Evolutionary conservation across 2,329 filamentous ascomycete genomes (phyloP), one percentile per base, ranked within the genome.

Genomic region (Colletotrichum simmondsii): DNA sequence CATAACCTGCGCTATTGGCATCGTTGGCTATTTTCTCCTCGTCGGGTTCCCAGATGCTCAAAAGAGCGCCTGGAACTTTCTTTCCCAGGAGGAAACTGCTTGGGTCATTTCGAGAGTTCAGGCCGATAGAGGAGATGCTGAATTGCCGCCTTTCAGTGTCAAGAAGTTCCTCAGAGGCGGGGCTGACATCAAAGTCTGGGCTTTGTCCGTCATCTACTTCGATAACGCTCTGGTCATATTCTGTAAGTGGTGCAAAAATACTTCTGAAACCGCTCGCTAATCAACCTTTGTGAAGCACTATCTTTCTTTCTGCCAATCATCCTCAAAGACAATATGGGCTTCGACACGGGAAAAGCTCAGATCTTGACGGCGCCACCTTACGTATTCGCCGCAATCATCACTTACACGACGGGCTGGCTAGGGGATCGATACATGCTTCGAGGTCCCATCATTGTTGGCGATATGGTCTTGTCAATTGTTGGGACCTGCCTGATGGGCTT

Each of bases 1-100:
- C 1, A 85, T 89, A 0, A 95, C 69, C 11, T 72, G 69, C 59
- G 24, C 19, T 19, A 46, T 68, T 4, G 69, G 69, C 6, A n/a
- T 63, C 14, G 7, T 53, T 91, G 1, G 74, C 91, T 8, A 81
- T 85, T 1, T 92, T 89, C 6, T 94, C 91, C 83, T 94, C 90
- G 89, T 94, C 76, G 93, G 96, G 77, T 96, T 94, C 78, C 94
- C 94, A 0, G 92, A 94, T 75, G 87, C 92, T 53, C 93, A 93
- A 3, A 88, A 79, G 28, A 22, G 46, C 4, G 49, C 71, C 28
- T 75, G 70, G 61, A 67, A 35, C 0, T 96, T 95, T 78, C 86
- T 97, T 4, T 89, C 89, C 0, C 85, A 87, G 0, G 86, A 87
- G 2, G 93, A 96, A 76, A 90, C 92, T 14, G 85, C 85, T 3